Percentiles rank a stretch among this genome's conserved stretches.
These are phyloP conservation scores for Amphirosellinia nigrospora DNA, from an alignment of 495 filamentous ascomycete genomes.

Conservation along the genomic window DNA sequence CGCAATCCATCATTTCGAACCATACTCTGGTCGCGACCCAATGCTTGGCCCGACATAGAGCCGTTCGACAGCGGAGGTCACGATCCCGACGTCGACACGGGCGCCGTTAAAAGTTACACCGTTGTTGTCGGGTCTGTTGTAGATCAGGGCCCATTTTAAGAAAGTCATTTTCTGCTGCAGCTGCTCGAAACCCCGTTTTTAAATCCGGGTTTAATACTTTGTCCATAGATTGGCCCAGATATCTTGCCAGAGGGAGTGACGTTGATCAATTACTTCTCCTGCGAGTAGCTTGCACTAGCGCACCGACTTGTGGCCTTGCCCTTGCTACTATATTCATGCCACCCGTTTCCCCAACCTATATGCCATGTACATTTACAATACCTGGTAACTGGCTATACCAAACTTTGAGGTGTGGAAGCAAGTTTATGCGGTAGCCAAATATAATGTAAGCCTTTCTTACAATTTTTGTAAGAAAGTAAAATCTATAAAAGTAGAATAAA, in stretches of 20 bases:
- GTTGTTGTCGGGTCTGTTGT: not conserved
- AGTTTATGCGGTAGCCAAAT: no score
- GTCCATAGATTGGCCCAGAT: constrained; percentile 11
- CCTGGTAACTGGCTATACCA: no score
- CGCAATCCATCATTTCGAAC: no score
- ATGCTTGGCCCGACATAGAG: not conserved
- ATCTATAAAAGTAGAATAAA: no score
- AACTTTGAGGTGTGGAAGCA: no score
- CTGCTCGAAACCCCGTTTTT: not conserved
- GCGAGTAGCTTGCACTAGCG: no score
- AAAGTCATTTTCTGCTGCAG: not conserved
- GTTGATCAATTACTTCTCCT: constrained; percentile 14
- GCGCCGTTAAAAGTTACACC: not conserved
- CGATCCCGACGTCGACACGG: not conserved
- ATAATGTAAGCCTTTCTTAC: no score
- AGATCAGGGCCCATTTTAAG: constrained; percentile 1
- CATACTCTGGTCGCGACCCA: not conserved
- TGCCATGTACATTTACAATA: no score
- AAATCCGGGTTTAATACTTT: not conserved
- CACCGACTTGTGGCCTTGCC: no score
- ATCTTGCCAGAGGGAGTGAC: not conserved
- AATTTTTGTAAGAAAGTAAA: no score
- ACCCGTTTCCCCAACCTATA: no score
- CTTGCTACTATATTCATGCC: no score
- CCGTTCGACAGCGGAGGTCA: constrained; percentile 5